phyloP scores from a whole-genome alignment of 192 early-diverging fungal genomes.

The Cladochytrium replicatum region DNA sequence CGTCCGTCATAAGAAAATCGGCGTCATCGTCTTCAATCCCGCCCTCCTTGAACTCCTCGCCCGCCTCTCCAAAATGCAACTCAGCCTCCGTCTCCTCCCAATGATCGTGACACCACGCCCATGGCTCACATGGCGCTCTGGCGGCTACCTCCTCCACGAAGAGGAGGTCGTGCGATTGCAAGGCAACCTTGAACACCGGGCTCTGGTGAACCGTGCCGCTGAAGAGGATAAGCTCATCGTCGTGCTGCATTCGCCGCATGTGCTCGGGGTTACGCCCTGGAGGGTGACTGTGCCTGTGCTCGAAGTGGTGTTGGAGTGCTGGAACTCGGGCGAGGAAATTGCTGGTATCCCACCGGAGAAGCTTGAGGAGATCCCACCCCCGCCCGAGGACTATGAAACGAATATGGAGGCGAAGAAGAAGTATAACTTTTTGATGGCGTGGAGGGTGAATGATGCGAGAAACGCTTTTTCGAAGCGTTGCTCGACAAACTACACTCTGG shows the following conservation, averaged over 20 bases:
- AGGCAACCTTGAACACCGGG: conserved; percentile 56
- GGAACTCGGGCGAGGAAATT: conserved; percentile 84
- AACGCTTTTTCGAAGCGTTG: conserved; percentile 75
- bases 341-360: too few species aligned
- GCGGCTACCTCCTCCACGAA: conserved; percentile 73
- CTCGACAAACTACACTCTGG: conserved; percentile 93
- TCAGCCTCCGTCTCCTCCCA: conserved; percentile 70
- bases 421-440: conserved; percentile 26
- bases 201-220: conserved; percentile 70
- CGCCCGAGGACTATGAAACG: conserved; percentile 55
- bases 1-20: conserved; percentile 31
- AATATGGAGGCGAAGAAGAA: conserved; percentile 7
- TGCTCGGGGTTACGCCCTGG: conserved; percentile 82
- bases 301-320: conserved; percentile 67
- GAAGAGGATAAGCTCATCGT: conserved; percentile 55
- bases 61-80: conserved; percentile 41
- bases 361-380: conserved; percentile 39
- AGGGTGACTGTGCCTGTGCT: conserved; percentile 73
- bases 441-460: conserved; percentile 30
- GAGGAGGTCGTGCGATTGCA: conserved; percentile 69
- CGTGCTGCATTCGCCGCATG: conserved; percentile 70
- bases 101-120: conserved; percentile 89
- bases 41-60: conserved; percentile 60
- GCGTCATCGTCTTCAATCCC: conserved; percentile 62
- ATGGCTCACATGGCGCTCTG: conserved; percentile 76